These are phyloP conservation scores for Spathaspora gorwiae DNA, from an alignment of 805 yeast species.

Conservation along the genomic window DNA sequence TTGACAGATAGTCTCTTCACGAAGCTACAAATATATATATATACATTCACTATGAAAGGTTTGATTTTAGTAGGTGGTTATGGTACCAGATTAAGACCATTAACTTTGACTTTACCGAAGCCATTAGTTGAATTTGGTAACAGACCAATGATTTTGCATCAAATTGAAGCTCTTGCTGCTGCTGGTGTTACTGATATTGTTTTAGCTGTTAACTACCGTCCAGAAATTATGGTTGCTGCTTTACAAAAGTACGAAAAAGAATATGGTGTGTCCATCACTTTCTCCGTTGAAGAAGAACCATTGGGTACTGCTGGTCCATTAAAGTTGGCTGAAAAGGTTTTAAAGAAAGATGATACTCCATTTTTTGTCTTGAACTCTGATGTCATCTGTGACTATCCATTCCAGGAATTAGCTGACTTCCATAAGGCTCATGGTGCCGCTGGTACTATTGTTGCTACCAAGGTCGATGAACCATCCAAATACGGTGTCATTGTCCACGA, in stretches of 20 bases:
- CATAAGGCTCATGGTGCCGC: conserved; percentile 95
- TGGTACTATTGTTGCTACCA: conserved; percentile 98
- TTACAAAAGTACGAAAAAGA: conserved; percentile 89
- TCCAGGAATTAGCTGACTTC: conserved; percentile 85
- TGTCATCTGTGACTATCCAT: conserved; percentile 98
- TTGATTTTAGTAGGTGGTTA: conserved; percentile 98
- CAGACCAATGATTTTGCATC: conserved; percentile 99
- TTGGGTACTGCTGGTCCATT: conserved; percentile 99
- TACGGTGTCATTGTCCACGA: conserved; percentile 99
- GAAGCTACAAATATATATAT: not conserved
- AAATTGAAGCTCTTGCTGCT: conserved; percentile 93
- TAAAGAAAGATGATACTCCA: conserved; percentile 93
- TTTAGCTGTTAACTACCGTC: conserved; percentile 97
- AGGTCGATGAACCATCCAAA: conserved; percentile 98
- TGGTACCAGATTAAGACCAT: conserved; percentile 99
- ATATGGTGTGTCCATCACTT: conserved; percentile 92
- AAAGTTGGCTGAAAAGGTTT: conserved; percentile 89
- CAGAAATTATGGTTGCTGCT: conserved; percentile 97
- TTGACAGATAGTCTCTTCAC: too few species aligned
- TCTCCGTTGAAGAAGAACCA: conserved; percentile 98
- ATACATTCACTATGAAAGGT: conserved; percentile 66
- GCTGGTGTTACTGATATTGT: conserved; percentile 99
- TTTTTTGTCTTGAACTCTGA: conserved; percentile 97
- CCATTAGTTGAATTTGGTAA: conserved; percentile 97
- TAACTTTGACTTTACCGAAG: conserved; percentile 91